Conservation (phyloP, 345 rosid species). For the Melastoma malabathricum region DNA sequence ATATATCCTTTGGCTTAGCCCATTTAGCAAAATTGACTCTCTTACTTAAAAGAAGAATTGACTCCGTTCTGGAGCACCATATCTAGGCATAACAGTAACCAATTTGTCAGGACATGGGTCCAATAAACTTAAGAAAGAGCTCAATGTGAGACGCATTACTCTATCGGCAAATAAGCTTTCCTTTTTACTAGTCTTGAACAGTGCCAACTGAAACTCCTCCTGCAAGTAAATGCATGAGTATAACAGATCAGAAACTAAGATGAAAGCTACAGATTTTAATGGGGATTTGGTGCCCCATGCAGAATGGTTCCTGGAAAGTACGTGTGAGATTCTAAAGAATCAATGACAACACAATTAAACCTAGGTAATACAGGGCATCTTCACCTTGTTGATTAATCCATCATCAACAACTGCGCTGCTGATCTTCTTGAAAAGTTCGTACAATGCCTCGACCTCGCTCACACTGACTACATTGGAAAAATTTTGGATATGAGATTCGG, state of each 20-base stretch:
- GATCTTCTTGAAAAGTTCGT: conserved; percentile 89
- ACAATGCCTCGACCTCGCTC: conserved; percentile 87
- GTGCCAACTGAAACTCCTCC: conserved; percentile 97
- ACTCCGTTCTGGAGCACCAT: too few species aligned
- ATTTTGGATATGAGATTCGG: conserved; percentile 1
- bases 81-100: neutral
- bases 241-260: neutral
- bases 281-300: neutral
- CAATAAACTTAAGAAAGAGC: neutral
- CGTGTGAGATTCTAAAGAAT: neutral
- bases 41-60: too few species aligned
- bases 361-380: neutral
- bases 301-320: neutral
- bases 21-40: too few species aligned
- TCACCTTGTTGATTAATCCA: conserved; percentile 86
- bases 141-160: conserved; percentile 15
- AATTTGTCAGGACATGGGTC: neutral
- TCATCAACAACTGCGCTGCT: conserved; percentile 94
- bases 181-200: conserved; percentile 94
- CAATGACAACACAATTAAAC: neutral
- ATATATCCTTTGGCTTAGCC: too few species aligned
- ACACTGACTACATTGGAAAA: conserved; percentile 53
- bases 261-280: neutral
- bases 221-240: conserved; percentile 6
- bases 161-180: conserved; percentile 98